Evolutionary conservation across 1,284 basidiomycete species (phyloP), one percentile per base, ranked within the genome.

Genomic region (Ceratobasidium sp.): DNA sequence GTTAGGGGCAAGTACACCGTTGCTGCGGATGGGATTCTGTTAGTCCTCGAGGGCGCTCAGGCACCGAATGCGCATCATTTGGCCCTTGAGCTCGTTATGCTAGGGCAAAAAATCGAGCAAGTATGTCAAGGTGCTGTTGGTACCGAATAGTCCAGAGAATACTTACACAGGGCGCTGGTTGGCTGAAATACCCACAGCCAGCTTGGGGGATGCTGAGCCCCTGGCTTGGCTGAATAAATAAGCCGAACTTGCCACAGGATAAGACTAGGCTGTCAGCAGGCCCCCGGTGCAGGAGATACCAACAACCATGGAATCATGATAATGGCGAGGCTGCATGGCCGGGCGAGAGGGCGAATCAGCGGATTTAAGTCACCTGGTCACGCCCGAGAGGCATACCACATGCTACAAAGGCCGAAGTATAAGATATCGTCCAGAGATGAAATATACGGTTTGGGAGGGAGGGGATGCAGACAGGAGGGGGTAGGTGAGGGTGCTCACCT

Each of bases 11-110:
- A 75, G 38, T 33, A 27, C 33, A 33, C 38, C 33, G 46, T 48
- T 75, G 50, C 71, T 75, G 71, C 71, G 71, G 71, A 75, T 27
- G 48, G 14, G 3, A 20, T 38, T 65, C n/a, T 44, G 2, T 54
- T 46, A 75, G 48, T 60, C 71, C 30, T 60, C 10, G 57, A 8
- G 20, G 8, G 20, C 33, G 33, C 27, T 60, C 8, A 35, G 54
- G 3, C 23, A 23, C 12, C 12, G n/a, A 55, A 55, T 23, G 54
- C 16, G 57, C 57, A 20, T 60, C 12, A 35, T 35, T 23, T 27
- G 57, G 27, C 57, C 30, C 57, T 8, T 60, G 30, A 35, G 33
- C 18, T 35, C 57, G 30, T 60, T 33, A 33, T 14, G 16, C 27
- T 33, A 16, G 33, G 30, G 57, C 33, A 16, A 33, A 30, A 33